Evolutionary conservation across 106 monocot genomes (phyloP), one percentile per base, ranked within the genome.

Genomic region (Chionographis japonica): DNA sequence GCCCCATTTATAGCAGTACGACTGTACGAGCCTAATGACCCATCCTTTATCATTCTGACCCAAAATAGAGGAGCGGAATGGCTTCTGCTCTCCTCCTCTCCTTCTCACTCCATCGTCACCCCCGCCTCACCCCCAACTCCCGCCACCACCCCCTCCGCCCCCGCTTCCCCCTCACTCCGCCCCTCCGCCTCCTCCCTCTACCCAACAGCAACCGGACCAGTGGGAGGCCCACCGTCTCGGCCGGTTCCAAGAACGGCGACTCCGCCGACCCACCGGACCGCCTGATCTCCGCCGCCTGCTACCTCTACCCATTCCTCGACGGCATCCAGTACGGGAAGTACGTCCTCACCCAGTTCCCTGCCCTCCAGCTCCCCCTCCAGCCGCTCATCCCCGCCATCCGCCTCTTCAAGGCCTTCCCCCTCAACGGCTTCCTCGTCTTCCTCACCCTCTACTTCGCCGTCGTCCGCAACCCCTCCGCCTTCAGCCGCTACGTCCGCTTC

Each of bases 301-400:
- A 92, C 79, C 76, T 92, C 63, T 97, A 92, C 78, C 95, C 95
- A 2, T 97, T 97, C 82, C 74, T 92, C 50, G 95, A 97, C 79
- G 95, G 92, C 63, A 56, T 87, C 50, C 92, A 75, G 19, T 87
- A 92, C 80, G 92, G 92, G 4, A 80, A 78, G 58, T 92, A 74
- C 75, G 62, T 97, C 37, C 61, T 92, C 38, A 12, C 89, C 68
- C 89, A 92, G 77, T 86, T 92, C 84, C 92, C 95, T 3, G 2
- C 80, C 37, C 58, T 97, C 74, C 73, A 74, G 16, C 6, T 75
- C 63, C 62, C 82, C 58, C 83, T 97, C 54, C 73, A 68, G 52
- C 95, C 95, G 18, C 78, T 97, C 27, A n/a, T 83, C 35, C 95
- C 95, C 52, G 76, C 86, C 37, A 75, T 87, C 67, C 81, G 69